Evolutionary conservation across 768 basidiomycete genomes (phyloP).

Genomic region (Trametes meyenii): DNA sequence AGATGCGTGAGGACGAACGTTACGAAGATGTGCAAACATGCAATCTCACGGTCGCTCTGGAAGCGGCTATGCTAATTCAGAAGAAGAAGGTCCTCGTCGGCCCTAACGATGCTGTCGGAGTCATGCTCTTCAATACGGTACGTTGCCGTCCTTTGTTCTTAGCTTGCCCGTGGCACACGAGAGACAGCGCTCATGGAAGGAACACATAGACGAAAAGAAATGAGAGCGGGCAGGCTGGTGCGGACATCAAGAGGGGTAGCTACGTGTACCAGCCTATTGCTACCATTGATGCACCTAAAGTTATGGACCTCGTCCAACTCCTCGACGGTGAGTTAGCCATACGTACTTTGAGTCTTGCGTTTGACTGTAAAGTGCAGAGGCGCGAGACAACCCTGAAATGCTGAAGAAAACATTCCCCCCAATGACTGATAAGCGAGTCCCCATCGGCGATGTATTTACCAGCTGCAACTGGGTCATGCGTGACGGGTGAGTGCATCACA

Average conservation of each 20-base stretch:
- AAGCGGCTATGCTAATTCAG: constrained; percentile 83
- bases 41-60: constrained; percentile 77
- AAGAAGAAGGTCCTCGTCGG: constrained; percentile 89
- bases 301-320: constrained; percentile 76
- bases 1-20: constrained; percentile 61
- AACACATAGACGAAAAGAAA: constrained; percentile 37
- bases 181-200: neutral
- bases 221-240: constrained; percentile 39
- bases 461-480: constrained; percentile 90
- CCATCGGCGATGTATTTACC: constrained; percentile 89
- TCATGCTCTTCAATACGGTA: constrained; percentile 92
- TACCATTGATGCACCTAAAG: constrained; percentile 77
- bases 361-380: constrained; percentile 45
- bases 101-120: constrained; percentile 88
- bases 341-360: neutral
- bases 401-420: constrained; percentile 68
- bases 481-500: constrained; percentile 62
- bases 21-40: constrained; percentile 71
- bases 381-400: constrained; percentile 61
- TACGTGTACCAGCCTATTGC: constrained; percentile 77
- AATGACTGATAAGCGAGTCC: constrained; percentile 54
- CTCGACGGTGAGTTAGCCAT: constrained; percentile 62
- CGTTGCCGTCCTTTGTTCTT: constrained; percentile 32
- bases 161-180: neutral
- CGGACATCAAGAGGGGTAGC: constrained; percentile 71